Percentiles rank a stretch among this genome's conserved stretches.
Evolutionary conservation across 2,329 filamentous ascomycete species (phyloP).

Genomic region (Colletotrichum echinochloae): DNA sequence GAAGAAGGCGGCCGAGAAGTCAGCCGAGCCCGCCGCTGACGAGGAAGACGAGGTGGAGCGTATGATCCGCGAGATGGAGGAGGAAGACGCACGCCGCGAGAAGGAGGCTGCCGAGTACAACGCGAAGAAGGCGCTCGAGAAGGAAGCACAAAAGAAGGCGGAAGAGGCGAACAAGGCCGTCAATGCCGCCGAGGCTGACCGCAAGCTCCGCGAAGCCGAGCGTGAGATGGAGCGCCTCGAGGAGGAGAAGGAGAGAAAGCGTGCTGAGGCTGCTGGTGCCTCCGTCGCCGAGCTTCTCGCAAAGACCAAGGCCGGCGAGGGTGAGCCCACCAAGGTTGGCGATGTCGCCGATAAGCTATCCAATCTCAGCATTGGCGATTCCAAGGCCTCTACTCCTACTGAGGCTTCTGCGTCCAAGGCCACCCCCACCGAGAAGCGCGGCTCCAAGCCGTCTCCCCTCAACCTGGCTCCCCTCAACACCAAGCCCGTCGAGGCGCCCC

Average conservation of each 20-base stretch:
- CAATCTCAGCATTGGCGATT: constrained; percentile 61
- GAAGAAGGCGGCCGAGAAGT: constrained; percentile 42
- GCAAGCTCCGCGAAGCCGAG: constrained; percentile 78
- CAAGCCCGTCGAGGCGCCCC: constrained; percentile 88
- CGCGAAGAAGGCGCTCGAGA: constrained; percentile 56
- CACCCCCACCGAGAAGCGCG: constrained; percentile 68
- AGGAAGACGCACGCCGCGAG: constrained; percentile 63
- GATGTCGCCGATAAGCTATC: constrained; percentile 63
- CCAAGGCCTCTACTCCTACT: constrained; percentile 55
- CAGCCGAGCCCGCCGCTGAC: constrained; percentile 53
- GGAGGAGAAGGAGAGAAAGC: constrained; percentile 74
- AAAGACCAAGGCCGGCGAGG: constrained; percentile 51
- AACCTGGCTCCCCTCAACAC: constrained; percentile 86
- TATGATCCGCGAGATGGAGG: constrained; percentile 73
- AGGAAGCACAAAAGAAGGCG: constrained; percentile 61
- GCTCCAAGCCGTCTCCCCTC: constrained; percentile 83
- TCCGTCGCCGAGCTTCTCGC: constrained; percentile 66
- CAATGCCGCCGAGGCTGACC: constrained; percentile 68
- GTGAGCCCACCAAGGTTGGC: constrained; percentile 52
- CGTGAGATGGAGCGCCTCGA: constrained; percentile 79
- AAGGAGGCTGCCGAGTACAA: constrained; percentile 56
- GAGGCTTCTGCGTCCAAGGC: constrained; percentile 63
- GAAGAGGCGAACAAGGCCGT: constrained; percentile 62
- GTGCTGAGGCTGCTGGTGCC: constrained; percentile 60
- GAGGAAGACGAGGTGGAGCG: constrained; percentile 70